phyloP scores from a whole-genome alignment of 2,329 filamentous ascomycete genomes.

The Fusarium sp. region DNA sequence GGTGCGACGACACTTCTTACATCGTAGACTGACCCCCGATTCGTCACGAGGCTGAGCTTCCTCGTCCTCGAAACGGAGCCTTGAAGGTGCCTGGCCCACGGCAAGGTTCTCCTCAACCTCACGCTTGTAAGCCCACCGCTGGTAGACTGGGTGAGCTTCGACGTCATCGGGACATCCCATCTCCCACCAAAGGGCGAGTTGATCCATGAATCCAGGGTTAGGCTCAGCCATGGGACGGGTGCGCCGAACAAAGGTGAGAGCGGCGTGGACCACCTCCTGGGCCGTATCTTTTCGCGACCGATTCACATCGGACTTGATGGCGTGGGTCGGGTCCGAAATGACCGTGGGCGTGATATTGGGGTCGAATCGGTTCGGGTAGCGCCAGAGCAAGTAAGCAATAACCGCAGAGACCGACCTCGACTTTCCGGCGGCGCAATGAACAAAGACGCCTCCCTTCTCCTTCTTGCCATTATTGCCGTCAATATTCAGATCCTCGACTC shows the following conservation, averaged over 20 bases:
- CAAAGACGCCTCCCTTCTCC: constrained; percentile 60
- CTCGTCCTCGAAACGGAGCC: constrained; percentile 86
- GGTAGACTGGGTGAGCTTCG: constrained; percentile 80
- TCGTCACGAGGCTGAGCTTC: constrained; percentile 57
- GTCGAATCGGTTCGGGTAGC: constrained; percentile 66
- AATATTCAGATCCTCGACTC: constrained; percentile 26
- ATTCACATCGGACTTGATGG: constrained; percentile 15
- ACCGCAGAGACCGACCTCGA: constrained; percentile 89
- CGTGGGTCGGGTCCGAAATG: constrained; percentile 31
- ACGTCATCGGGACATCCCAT: constrained; percentile 81
- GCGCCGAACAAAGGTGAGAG: constrained; percentile 76
- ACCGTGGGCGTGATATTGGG: constrained; percentile 49
- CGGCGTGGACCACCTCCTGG: constrained; percentile 64
- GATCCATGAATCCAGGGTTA: constrained; percentile 90
- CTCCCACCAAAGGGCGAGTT: constrained; percentile 86
- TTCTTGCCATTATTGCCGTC: constrained; percentile 21
- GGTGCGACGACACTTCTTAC: constrained; percentile 87
- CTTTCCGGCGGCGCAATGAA: constrained; percentile 92
- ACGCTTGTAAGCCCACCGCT: constrained; percentile 72
- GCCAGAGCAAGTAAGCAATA: constrained; percentile 86
- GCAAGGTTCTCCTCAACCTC: constrained; percentile 71
- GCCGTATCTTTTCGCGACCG: constrained; percentile 52
- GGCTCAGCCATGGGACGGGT: constrained; percentile 85
- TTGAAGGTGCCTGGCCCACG: constrained; percentile 82
- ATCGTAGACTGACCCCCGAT: constrained; percentile 67